Conservation (phyloP, 352 stramenopile species). For the Pythium graminicola region DNA sequence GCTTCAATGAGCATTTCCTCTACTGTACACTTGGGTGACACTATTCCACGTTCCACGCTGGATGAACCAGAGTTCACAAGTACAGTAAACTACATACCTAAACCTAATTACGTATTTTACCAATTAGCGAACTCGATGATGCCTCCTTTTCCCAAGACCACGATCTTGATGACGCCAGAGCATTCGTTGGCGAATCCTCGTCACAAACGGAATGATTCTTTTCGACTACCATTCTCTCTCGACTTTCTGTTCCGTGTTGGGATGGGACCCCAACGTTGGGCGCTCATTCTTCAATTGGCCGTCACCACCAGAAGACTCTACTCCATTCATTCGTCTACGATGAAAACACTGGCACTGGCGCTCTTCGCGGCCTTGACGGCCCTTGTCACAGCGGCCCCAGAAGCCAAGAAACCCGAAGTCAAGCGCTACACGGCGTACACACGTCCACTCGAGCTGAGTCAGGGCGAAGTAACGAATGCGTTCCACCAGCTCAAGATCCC, state of each 20-base stretch:
- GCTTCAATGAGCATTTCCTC: too few relatives aligned
- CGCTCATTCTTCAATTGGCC: slow-evolving; percentile 15
- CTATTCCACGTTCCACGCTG: too few relatives aligned
- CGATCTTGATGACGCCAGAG: slow-evolving; percentile 1
- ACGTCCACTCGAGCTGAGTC: slow-evolving; percentile 43
- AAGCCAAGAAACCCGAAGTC: slow-evolving; percentile 27
- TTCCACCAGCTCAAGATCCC: slow-evolving; percentile 70
- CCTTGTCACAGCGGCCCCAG: too few relatives aligned
- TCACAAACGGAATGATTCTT: not conserved
- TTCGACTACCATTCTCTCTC: not conserved
- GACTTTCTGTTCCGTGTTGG: not conserved
- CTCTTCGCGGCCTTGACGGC: slow-evolving; percentile 10
- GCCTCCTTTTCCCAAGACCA: too few relatives aligned
- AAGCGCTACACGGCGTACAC: slow-evolving; percentile 66
- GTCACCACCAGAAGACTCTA: slow-evolving; percentile 12
- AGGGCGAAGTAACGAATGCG: slow-evolving; percentile 71
- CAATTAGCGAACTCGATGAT: too few relatives aligned
- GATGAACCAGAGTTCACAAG: too few relatives aligned
- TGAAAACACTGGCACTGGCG: slow-evolving; percentile 12
- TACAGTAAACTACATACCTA: too few relatives aligned
- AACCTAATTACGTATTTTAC: too few relatives aligned
- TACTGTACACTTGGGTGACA: too few relatives aligned
- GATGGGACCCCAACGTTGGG: not conserved
- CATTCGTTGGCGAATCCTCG: not conserved
- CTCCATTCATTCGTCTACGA: not conserved